phyloP scores from a whole-genome alignment of 164 flowering plant species.

The Piper longum region DNA sequence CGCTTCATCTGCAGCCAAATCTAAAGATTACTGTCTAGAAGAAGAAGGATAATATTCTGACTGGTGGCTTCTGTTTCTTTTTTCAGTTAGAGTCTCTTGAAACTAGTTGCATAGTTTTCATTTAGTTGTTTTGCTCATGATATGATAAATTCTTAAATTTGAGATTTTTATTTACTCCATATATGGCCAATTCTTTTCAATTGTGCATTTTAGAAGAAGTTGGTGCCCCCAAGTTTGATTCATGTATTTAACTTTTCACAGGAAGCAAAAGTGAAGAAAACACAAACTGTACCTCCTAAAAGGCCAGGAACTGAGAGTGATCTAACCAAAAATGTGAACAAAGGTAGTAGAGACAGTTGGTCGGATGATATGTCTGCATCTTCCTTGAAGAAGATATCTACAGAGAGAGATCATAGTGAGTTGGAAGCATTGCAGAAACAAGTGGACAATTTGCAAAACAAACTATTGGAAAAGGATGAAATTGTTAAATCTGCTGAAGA shows the following conservation, averaged over 20 bases:
- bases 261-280: conserved; percentile 48
- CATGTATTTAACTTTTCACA: conserved; percentile 8
- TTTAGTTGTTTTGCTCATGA: too few species aligned
- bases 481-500: conserved; percentile 46
- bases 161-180: too few species aligned
- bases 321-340: conserved; percentile 15
- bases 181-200: too few species aligned
- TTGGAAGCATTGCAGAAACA: conserved; percentile 42
- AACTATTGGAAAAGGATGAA: conserved; percentile 69
- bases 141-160: too few species aligned
- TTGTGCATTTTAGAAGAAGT: too few species aligned
- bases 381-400: conserved; percentile 29
- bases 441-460: conserved; percentile 56
- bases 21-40: too few species aligned
- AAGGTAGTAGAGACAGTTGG: conserved; percentile 20
- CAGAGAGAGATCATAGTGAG: conserved; percentile 62
- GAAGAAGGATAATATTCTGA: too few species aligned
- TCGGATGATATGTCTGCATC: conserved; percentile 30
- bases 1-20: too few species aligned
- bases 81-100: too few species aligned
- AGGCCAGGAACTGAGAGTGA: conserved; percentile 40
- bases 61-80: too few species aligned
- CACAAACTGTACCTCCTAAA: conserved; percentile 36
- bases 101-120: too few species aligned
- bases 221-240: neutral